Conservation (phyloP, 352 stramenopile genomes). For the Pythium apleroticum region DNA sequence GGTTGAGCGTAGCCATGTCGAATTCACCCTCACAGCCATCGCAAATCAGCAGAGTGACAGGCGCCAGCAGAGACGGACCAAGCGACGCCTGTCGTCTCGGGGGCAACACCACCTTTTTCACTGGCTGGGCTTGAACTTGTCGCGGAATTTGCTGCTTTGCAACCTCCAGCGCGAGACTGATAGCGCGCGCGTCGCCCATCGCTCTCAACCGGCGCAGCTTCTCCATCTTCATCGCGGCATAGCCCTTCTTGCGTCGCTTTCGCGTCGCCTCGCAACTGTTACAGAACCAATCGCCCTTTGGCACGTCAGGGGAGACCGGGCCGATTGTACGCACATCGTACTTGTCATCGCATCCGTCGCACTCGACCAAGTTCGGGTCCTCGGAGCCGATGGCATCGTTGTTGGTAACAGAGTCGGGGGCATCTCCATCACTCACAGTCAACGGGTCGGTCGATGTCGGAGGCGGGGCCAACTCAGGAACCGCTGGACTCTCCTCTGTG, state of each 20-base stretch:
- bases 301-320: constrained; percentile 45
- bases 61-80: constrained; percentile 4
- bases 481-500: background rate
- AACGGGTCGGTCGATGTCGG: background rate
- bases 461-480: background rate
- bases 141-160: constrained; percentile 3
- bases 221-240: constrained; percentile 27
- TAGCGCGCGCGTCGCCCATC: background rate
- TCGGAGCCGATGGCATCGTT: background rate
- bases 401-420: background rate
- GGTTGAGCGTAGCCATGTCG: constrained; percentile 46
- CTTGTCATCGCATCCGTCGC: constrained; percentile 68
- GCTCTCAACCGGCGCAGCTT: constrained; percentile 21
- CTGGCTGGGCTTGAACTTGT: constrained; percentile 8
- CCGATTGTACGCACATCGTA: constrained; percentile 51
- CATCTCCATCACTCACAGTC: background rate
- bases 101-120: background rate
- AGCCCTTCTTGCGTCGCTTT: constrained; percentile 28
- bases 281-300: constrained; percentile 50
- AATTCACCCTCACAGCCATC: constrained; percentile 68
- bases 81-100: background rate
- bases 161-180: background rate
- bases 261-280: constrained; percentile 21
- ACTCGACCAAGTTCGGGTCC: constrained; percentile 55
- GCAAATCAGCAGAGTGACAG: constrained; percentile 66